These are phyloP conservation scores for Pinus taeda DNA, from an alignment of 75 land plant species.

Conservation along the genomic window DNA sequence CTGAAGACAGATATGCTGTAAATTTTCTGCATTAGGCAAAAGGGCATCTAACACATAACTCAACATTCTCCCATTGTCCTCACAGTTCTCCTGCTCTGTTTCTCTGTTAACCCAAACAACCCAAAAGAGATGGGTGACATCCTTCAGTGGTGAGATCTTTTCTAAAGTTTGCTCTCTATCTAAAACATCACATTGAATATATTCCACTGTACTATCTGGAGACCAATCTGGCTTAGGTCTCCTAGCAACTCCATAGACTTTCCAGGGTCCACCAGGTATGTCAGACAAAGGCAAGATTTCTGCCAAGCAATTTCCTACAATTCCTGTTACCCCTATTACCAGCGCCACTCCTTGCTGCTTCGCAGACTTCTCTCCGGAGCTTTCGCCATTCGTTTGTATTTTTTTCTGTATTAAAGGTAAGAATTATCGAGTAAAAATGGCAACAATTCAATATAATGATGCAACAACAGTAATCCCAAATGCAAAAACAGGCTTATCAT, in stretches of 20 bases:
- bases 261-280: conserved; percentile 78
- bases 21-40: conserved; percentile 45
- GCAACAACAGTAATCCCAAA: background rate
- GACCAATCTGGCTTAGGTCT: conserved; percentile 34
- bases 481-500: background rate
- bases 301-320: conserved; percentile 67
- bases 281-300: conserved; percentile 58
- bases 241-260: conserved; percentile 68
- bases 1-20: conserved; percentile 70
- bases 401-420: background rate
- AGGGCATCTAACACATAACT: conserved; percentile 57
- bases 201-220: conserved; percentile 23
- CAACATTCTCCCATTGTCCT: conserved; percentile 50
- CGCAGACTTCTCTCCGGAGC: background rate
- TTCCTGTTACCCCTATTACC: conserved; percentile 63
- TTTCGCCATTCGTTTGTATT: background rate
- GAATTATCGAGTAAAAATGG: background rate
- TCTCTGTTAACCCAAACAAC: conserved; percentile 39
- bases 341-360: conserved; percentile 28
- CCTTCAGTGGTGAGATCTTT: conserved; percentile 52
- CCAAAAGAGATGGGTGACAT: conserved; percentile 78
- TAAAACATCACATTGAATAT: conserved; percentile 55
- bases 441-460: background rate
- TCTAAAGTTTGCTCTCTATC: conserved; percentile 33
- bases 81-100: conserved; percentile 40